phyloP scores from a whole-genome alignment of 768 basidiomycete genomes.

The Hericium rajendrae region DNA sequence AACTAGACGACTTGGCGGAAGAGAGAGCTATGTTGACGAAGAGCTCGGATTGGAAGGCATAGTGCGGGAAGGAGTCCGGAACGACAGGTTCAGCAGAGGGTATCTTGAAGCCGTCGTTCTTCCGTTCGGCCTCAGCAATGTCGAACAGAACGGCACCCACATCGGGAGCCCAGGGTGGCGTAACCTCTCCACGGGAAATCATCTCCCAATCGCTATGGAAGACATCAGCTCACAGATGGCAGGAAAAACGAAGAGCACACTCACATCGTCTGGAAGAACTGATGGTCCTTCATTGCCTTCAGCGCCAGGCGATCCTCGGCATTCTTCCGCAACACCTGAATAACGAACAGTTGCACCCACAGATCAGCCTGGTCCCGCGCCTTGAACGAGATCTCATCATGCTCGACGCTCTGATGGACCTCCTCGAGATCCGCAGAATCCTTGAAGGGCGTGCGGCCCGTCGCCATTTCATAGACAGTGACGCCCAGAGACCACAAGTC shows the following conservation, averaged over 20 bases:
- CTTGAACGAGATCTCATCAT: not conserved
- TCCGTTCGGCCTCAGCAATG: not conserved
- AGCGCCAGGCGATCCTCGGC: not conserved
- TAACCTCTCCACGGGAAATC: not conserved
- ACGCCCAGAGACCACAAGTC: slow-evolving; percentile 98
- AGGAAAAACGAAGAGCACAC: not conserved
- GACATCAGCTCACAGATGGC: not conserved
- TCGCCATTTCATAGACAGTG: slow-evolving; percentile 82
- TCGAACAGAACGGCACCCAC: not conserved
- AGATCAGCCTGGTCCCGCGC: not conserved
- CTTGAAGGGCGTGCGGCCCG: slow-evolving; percentile 2
- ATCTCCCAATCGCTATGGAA: not conserved
- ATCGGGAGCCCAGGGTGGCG: not conserved
- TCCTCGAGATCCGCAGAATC: not conserved
- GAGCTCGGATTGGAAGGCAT: not conserved
- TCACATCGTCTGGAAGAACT: not conserved
- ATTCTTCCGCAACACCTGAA: slow-evolving; percentile 1
- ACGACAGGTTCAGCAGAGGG: not conserved
- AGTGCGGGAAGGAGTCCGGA: not conserved
- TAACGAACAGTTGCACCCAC: not conserved
- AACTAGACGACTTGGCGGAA: not conserved
- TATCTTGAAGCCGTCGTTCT: not conserved
- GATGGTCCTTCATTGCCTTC: not conserved
- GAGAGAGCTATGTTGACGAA: not conserved
- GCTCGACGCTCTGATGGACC: not conserved